Base-by-base conservation (phyloP, 2,329 filamentous ascomycete species). In the Colletotrichum sojae region DNA sequence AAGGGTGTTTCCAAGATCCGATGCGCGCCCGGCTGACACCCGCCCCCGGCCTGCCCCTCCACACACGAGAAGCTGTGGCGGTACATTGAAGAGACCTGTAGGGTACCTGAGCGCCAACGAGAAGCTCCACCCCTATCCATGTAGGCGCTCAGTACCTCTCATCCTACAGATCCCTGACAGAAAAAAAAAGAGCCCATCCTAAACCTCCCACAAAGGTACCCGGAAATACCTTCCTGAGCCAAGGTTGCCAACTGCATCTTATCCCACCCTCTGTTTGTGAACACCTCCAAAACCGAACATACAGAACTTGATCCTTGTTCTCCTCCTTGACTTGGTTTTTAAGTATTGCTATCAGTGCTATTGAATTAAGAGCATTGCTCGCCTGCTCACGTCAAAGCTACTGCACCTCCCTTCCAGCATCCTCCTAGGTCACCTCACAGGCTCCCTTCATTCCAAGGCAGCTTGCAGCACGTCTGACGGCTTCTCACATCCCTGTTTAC, bases 1-100 rank as follows among this genome's bases (percentile, higher is more conserved):
- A 65, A 56, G 55, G 49, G 55, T 56, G 62, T 66, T 69, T 69
- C 66, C 66, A 69, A 69, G 66, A 69, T 69, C 61, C 49, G 66
- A 69, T 49, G 51, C 40, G 54, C 62, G 55, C 43, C 31, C 66
- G 58, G 66, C 66, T 66, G 54, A 69, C 62, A n/a, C 62, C 66
- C 49, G 46, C 58, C 48, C 59, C 48, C 18, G 36, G 27, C 49
- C 25, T 52, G 45, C 49, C 45, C 56, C 62, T 66, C 66, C 62
- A 69, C 62, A 66, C 55, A 65, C 39, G 20, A 58, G 40, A 49
- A 31, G 27, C 62, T 25, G 25, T 59, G 43, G 31, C 40, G 31
- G 16, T 16, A 25, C 22, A 25, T 25, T 55, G 22, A 10, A 5
- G 25, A n/a, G 39, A 66, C 49, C 22, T 49, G 15, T n/a, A 1